Evolutionary conservation across 1,284 basidiomycete species (phyloP).

Genomic region (Ustilago tritici): DNA sequence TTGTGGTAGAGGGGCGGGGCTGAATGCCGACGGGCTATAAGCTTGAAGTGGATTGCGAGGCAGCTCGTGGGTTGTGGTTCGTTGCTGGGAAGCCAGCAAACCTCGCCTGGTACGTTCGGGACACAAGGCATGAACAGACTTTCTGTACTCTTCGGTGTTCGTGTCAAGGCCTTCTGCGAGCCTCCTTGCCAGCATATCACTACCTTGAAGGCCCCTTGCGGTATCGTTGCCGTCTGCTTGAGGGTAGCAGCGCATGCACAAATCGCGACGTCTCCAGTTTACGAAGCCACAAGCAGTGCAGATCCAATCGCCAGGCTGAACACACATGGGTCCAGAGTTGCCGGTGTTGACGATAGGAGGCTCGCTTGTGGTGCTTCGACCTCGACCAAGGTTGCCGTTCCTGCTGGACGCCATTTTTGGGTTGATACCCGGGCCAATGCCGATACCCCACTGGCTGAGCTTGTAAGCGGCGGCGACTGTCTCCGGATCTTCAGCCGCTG

Average conservation of each 20-base stretch:
- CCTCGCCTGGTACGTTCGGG: constrained; percentile 28
- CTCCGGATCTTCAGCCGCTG: constrained; percentile 46
- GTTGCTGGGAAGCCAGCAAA: constrained; percentile 9
- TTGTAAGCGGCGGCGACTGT: constrained; percentile 47
- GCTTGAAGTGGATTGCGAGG: constrained; percentile 26
- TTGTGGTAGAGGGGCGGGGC: not conserved
- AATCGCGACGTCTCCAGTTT: constrained; percentile 84
- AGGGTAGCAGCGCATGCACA: constrained; percentile 87
- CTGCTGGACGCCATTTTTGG: constrained; percentile 39
- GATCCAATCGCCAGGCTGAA: constrained; percentile 91
- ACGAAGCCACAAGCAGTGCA: constrained; percentile 77
- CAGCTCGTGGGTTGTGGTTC: constrained; percentile 12
- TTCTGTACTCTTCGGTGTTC: constrained; percentile 37
- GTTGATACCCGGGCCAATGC: constrained; percentile 60
- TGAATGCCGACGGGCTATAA: not conserved
- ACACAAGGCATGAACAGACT: constrained; percentile 37
- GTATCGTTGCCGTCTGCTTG: constrained; percentile 69
- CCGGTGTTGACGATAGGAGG: constrained; percentile 80
- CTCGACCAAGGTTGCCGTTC: constrained; percentile 17
- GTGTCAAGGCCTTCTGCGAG: constrained; percentile 47
- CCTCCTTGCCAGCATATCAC: constrained; percentile 43
- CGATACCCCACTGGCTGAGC: constrained; percentile 46
- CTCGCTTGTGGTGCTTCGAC: constrained; percentile 32
- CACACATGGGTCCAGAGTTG: constrained; percentile 83
- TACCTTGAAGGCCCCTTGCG: constrained; percentile 33